A percentile compares a stretch with the other conserved stretches of the same genome.
Evolutionary conservation across 2,329 filamentous ascomycete species (phyloP).

Genomic region (Eurotiales sp.): DNA sequence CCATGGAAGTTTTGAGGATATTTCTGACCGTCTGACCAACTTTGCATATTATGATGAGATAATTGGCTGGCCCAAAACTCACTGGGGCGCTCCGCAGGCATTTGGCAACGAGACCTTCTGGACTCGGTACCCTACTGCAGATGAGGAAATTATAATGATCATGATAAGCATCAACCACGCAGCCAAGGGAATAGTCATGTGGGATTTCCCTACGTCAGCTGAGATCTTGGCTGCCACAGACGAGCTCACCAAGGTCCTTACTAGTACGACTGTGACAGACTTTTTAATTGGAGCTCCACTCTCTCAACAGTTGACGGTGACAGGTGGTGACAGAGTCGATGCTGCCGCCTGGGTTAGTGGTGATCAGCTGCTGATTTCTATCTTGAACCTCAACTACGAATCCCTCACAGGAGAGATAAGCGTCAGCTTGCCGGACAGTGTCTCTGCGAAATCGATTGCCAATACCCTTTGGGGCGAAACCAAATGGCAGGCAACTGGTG

Average conservation of each 20-base stretch:
- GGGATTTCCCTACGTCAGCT: constrained; percentile 44
- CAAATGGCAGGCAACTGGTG: neutral
- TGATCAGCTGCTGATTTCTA: constrained; percentile 34
- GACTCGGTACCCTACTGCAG: constrained; percentile 42
- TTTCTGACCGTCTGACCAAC: constrained; percentile 43
- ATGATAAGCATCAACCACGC: constrained; percentile 48
- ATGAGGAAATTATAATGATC: constrained; percentile 47
- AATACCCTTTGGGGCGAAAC: constrained; percentile 2
- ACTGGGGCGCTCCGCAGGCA: constrained; percentile 51
- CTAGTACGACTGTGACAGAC: constrained; percentile 25
- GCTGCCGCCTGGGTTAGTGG: constrained; percentile 40
- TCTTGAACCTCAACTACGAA: constrained; percentile 35
- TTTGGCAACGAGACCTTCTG: constrained; percentile 50
- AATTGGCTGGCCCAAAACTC: constrained; percentile 39
- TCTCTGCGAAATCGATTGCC: neutral
- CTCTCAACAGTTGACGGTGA: constrained; percentile 20
- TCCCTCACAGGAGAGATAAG: constrained; percentile 4
- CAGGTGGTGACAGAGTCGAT: constrained; percentile 31
- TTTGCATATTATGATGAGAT: constrained; percentile 41
- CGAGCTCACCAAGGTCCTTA: constrained; percentile 39
- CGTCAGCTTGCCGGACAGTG: constrained; percentile 14
- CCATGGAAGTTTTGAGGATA: constrained; percentile 50
- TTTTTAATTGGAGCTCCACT: constrained; percentile 38
- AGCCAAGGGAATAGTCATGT: constrained; percentile 49
- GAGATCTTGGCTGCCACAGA: constrained; percentile 34